Evolutionary conservation across 768 basidiomycete genomes (phyloP), one percentile per base, ranked within the genome.

Genomic region (Chalciporus piperatus): DNA sequence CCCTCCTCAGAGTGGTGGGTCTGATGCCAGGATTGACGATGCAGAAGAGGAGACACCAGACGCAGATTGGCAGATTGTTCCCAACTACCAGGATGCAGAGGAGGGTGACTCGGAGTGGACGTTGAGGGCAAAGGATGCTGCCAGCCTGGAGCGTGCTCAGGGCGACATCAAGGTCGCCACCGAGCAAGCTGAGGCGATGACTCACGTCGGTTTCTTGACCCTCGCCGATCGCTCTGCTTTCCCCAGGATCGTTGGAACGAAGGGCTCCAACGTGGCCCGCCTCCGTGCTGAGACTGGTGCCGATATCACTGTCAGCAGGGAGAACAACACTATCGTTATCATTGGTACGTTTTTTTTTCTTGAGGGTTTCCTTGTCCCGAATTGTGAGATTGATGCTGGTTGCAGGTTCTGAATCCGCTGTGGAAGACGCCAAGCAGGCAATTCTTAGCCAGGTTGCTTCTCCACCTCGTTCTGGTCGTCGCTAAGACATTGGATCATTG

Each of bases 241-340:
- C 83, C 94, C 95, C 13, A 79, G 92, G 58, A 95, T 98, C 59
- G 92, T 98, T 55, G 95, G 95, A 35, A 73, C 87, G 11, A 96
- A 95, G 72, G 94, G 94, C 47, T 75, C 92, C 23, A 98, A 92
- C 60, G 89, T 98, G 45, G 79, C 87, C 47, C 87, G 94, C 44
- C 79, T 98, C 47, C 84, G 94, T 49, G 80, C 80, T 46, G 92
- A 93, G 71, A 96, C 89, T 47, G 90, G 92, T 38, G 89, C 94
- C 48, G 92, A 96, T 64, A 93, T 98, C 60, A 90, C 83, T 39
- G 91, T 98, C 48, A 84, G 91, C 68, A 83, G 90, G 57, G 93
- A 94, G 56, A 89, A 88, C 64, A 90, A 77, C 68, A 85, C 84
- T 27, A 95, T 97, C 61, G 82, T 88, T 57, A 87, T 98, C 63